These are phyloP conservation scores for Primulina eburnea DNA, from an alignment of 257 asterid genomes.

Conservation along the genomic window DNA sequence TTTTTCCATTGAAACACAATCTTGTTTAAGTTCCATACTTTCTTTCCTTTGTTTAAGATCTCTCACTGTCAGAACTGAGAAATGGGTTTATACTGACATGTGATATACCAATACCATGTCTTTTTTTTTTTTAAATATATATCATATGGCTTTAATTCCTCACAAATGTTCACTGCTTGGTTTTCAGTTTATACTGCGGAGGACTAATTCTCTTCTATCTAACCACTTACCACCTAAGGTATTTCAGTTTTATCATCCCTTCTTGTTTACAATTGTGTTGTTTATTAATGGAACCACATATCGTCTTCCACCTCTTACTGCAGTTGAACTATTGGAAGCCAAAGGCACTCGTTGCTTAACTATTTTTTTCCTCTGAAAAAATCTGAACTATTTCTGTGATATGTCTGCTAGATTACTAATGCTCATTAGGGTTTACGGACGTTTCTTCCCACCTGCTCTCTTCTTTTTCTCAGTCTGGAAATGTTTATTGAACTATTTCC, in stretches of 20 bases:
- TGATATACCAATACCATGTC: constrained; percentile 2
- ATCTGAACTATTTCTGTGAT: neutral
- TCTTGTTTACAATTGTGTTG: constrained; percentile 10
- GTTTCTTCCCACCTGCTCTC: too few relatives aligned
- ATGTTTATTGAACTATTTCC: neutral
- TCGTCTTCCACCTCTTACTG: neutral
- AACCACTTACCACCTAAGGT: constrained; percentile 99
- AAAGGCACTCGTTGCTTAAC: neutral
- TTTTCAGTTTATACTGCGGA: constrained; percentile 87
- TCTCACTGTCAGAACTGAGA: constrained; percentile 14
- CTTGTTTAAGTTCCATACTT: constrained; percentile 14
- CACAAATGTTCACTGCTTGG: constrained; percentile 26
- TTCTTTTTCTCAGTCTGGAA: neutral
- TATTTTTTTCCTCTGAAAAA: neutral
- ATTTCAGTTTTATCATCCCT: constrained; percentile 21
- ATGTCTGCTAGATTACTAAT: neutral
- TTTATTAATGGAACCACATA: constrained; percentile 2
- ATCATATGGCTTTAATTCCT: constrained; percentile 18
- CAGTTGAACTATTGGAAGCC: neutral
- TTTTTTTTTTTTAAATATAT: too few relatives aligned
- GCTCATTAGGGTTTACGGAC: neutral
- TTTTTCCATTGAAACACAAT: constrained; percentile 19
- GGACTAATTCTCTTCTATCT: constrained; percentile 92
- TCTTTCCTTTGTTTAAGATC: constrained; percentile 14
- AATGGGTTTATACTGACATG: constrained; percentile 17